phyloP scores from a whole-genome alignment of 129 eudicot species.

The Escallonia rubra region DNA sequence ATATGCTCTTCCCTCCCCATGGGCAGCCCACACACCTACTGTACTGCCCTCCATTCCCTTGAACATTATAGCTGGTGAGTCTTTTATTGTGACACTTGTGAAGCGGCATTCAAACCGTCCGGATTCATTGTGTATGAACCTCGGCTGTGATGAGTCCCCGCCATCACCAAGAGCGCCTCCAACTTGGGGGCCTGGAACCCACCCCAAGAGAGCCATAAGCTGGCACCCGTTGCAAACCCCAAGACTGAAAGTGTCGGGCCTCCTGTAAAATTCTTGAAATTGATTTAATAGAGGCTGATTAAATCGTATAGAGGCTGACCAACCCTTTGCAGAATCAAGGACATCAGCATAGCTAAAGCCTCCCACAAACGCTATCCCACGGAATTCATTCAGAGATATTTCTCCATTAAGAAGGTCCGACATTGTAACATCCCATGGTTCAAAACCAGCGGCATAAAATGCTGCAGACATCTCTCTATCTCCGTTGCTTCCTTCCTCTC shows the following conservation, averaged over 20 bases:
- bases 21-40: conserved; percentile 97
- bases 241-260: conserved; percentile 78
- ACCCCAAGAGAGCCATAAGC: conserved; percentile 96
- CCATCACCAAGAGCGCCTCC: conserved; percentile 60
- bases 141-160: conserved; percentile 88
- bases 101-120: conserved; percentile 93
- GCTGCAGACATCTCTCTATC: conserved; percentile 97
- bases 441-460: conserved; percentile 65
- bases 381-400: conserved; percentile 38
- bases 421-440: conserved; percentile 86
- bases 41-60: conserved; percentile 97
- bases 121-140: conserved; percentile 81
- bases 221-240: conserved; percentile 99
- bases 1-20: conserved; percentile 96
- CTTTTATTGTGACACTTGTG: conserved; percentile 68
- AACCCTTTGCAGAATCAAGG: conserved; percentile 93
- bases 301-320: conserved; percentile 93
- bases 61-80: conserved; percentile 74
- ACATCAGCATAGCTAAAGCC: conserved; percentile 99
- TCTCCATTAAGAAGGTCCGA: conserved; percentile 70
- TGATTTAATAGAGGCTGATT: conserved; percentile 72
- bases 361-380: conserved; percentile 83
- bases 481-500: conserved; percentile 97
- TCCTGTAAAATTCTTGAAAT: conserved; percentile 71
- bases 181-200: conserved; percentile 86